Percentiles rank a stretch among this genome's conserved stretches.
Conservation (phyloP, 2,329 filamentous ascomycete species). For the Coniella vitis region DNA sequence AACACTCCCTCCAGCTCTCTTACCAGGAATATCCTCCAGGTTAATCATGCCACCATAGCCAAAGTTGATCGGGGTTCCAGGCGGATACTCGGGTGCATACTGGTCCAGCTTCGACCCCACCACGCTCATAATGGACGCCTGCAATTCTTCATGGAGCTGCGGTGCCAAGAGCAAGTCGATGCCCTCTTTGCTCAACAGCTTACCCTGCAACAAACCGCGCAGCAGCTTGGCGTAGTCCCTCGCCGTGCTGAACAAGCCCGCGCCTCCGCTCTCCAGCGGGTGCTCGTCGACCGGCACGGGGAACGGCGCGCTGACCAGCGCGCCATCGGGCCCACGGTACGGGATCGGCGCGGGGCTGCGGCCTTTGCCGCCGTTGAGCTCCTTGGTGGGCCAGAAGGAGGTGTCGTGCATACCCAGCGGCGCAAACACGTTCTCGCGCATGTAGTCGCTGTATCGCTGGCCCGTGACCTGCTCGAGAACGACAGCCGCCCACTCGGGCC, state of each 20-base stretch:
- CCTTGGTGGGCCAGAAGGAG: slow-evolving; percentile 22
- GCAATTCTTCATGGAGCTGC: slow-evolving; percentile 15
- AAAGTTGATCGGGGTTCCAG: background rate
- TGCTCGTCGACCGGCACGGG: slow-evolving; percentile 5
- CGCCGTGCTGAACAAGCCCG: slow-evolving; percentile 18
- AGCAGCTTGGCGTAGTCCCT: slow-evolving; percentile 20
- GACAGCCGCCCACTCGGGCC: slow-evolving; percentile 25
- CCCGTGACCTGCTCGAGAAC: slow-evolving; percentile 22
- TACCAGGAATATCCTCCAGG: slow-evolving; percentile 9
- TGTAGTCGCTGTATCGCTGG: slow-evolving; percentile 19
- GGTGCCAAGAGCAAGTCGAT: slow-evolving; percentile 19
- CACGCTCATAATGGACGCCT: slow-evolving; percentile 15
- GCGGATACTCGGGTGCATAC: slow-evolving; percentile 3
- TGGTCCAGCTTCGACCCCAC: background rate
- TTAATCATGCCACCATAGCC: slow-evolving; percentile 12
- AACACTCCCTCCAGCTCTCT: slow-evolving; percentile 6
- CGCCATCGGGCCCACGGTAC: background rate
- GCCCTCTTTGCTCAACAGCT: slow-evolving; percentile 15
- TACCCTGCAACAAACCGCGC: slow-evolving; percentile 1
- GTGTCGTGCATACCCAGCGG: slow-evolving; percentile 18
- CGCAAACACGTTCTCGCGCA: slow-evolving; percentile 18
- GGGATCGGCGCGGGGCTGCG: background rate
- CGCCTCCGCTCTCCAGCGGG: slow-evolving; percentile 21
- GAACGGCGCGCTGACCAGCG: background rate
- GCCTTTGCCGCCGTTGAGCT: background rate